These are phyloP conservation scores for Selaginella moellendorffii DNA, from an alignment of 75 land plant genomes.

Conservation along the genomic window DNA sequence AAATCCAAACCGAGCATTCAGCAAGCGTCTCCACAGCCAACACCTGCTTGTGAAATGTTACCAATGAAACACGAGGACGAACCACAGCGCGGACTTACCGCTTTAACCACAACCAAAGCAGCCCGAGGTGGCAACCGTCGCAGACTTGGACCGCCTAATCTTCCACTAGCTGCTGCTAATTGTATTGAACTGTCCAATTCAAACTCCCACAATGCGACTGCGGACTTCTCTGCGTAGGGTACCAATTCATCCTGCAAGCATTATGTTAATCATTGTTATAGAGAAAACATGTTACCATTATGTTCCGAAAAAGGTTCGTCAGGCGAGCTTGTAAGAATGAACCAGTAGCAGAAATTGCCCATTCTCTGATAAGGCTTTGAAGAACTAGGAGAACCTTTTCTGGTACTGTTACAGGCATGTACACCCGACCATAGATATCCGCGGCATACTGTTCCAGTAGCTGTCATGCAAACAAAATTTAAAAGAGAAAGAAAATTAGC, in stretches of 20 bases:
- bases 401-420: conserved; percentile 22
- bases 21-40: background rate
- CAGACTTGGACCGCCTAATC: conserved; percentile 76
- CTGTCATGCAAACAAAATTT: conserved; percentile 28
- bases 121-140: conserved; percentile 39
- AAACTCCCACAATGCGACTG: conserved; percentile 43
- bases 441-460: conserved; percentile 29
- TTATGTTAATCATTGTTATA: background rate
- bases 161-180: conserved; percentile 49
- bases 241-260: conserved; percentile 51
- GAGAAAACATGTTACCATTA: background rate
- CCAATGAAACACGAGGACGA: background rate
- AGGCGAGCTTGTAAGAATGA: background rate
- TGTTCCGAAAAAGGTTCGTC: background rate
- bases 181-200: conserved; percentile 3
- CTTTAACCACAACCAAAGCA: conserved; percentile 54
- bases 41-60: background rate
- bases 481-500: background rate
- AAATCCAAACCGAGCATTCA: background rate
- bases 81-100: conserved; percentile 27
- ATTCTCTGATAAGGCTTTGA: conserved; percentile 42
- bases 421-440: conserved; percentile 27
- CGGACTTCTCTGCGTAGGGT: conserved; percentile 35
- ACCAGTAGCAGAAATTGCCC: conserved; percentile 3
- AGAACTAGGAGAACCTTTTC: conserved; percentile 53